A percentile compares a stretch with the other conserved stretches of the same genome.
Conservation (phyloP, 75 land plant genomes). For the Picea sitchensis region DNA sequence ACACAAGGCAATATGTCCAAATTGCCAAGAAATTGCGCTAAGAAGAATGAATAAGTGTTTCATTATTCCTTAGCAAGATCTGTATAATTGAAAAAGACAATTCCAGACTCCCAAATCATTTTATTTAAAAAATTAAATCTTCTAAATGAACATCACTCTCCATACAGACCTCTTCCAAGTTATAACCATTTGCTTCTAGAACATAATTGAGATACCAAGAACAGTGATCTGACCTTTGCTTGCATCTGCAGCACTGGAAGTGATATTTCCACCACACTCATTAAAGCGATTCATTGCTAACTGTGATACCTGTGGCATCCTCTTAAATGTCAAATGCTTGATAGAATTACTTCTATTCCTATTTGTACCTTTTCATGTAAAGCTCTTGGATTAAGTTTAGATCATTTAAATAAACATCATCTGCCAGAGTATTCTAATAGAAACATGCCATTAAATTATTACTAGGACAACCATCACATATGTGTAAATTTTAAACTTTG, state of each 20-base stretch:
- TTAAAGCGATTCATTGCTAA: slow-evolving; percentile 33
- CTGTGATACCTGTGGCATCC: slow-evolving; percentile 33
- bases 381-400: not conserved
- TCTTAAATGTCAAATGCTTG: not conserved
- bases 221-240: slow-evolving; percentile 45
- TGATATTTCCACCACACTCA: slow-evolving; percentile 53
- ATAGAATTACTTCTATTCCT: not conserved
- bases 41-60: not conserved
- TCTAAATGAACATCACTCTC: not conserved
- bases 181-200: not conserved
- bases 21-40: slow-evolving; percentile 3
- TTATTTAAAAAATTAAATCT: not conserved
- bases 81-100: not conserved
- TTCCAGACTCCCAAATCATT: not conserved
- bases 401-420: not conserved
- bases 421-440: not conserved
- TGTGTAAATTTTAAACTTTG: not conserved
- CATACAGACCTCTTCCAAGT: not conserved
- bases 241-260: slow-evolving; percentile 49
- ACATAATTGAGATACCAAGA: not conserved
- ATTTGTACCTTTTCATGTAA: not conserved
- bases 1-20: not conserved
- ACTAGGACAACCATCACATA: not conserved
- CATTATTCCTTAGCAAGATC: not conserved
- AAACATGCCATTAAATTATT: not conserved